Evolutionary conservation across 2,329 filamentous ascomycete genomes (phyloP), one percentile per base, ranked within the genome.

Genomic region (Fusarium newnesense): DNA sequence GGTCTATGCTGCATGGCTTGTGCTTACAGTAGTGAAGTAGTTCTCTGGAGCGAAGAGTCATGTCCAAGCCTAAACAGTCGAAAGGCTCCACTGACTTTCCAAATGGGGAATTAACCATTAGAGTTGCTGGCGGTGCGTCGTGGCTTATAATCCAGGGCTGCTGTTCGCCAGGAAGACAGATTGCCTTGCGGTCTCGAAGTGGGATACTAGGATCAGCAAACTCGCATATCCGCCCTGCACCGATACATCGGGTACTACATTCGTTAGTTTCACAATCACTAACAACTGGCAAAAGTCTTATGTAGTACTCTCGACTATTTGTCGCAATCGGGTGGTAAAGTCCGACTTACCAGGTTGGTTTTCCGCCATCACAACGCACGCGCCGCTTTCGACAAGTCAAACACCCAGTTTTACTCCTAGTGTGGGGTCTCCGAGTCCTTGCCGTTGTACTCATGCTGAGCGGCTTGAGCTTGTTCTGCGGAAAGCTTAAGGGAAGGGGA

Each of bases 41-140:
- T 9, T 78, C 68, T 7, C 64, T 76, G 10, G 76, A 78, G 13
- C 72, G 75, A 9, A 73, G 65, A 5, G 76, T 71, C 76, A 78
- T 77, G 5, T 70, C 58, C 15, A 78, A 44, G 1, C 74, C 69
- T 15, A 77, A 42, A 3, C 66, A 69, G 19, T 75, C 76, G 13
- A 77, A 77, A 1, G 72, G 68, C 10, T 72, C 74, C 13, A 73
- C 57, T 7, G 72, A 54, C n/a, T 62, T 70, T 1, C 47, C 46
- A 5, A 64, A 46, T 3, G 52, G 46, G 1, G 69, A 62, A 4
- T 43, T 18, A 6, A 16, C 37, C 7, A 47, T 26, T 5, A 64
- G 7, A 26, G 57, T 40, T 10, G 15, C 15, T 8, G 61, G 54
- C 2, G 44, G 15, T 10, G 30, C 9, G 24, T 28, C 24, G 13